Percentiles rank a stretch among this genome's conserved stretches.
Evolutionary conservation across 768 basidiomycete genomes (phyloP).

Genomic region (Suillus luteus): DNA sequence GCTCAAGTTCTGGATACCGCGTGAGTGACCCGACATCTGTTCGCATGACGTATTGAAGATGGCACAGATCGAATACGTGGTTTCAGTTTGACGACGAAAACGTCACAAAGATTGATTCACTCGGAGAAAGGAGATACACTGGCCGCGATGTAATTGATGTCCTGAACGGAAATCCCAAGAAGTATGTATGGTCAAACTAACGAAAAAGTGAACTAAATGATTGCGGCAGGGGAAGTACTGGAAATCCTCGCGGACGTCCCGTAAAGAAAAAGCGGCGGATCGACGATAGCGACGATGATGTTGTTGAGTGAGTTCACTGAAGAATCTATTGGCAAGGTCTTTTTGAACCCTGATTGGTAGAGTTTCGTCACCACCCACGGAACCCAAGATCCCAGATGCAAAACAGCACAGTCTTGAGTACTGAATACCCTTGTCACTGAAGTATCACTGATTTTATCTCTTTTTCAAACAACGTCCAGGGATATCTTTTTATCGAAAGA

Average conservation of each 20-base stretch:
- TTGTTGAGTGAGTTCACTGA: constrained; percentile 29
- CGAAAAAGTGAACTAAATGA: constrained; percentile 4
- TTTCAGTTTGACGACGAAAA: constrained; percentile 92
- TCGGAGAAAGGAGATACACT: constrained; percentile 47
- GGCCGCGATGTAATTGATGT: constrained; percentile 33
- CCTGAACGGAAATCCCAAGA: constrained; percentile 29
- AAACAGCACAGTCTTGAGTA: constrained; percentile 8
- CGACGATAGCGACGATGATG: constrained; percentile 62
- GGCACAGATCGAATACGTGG: constrained; percentile 67
- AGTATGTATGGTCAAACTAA: constrained; percentile 27
- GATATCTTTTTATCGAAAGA: constrained; percentile 72
- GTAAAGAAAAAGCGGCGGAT: constrained; percentile 55
- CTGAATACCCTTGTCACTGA: constrained; percentile 55
- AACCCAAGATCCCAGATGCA: constrained; percentile 23
- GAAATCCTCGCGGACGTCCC: constrained; percentile 41
- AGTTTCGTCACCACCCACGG: constrained; percentile 19
- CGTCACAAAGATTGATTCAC: constrained; percentile 62
- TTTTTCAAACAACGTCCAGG: constrained; percentile 31
- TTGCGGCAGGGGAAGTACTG: constrained; percentile 25
- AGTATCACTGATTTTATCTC: constrained; percentile 39
- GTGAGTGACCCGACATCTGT: constrained; percentile 42
- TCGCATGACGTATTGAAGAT: constrained; percentile 9
- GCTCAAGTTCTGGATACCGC: constrained; percentile 75
- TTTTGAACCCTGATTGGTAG: constrained; percentile 18
- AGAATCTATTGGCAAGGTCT: constrained; percentile 17